Percentiles rank a stretch among this genome's conserved stretches.
Evolutionary conservation across 352 stramenopile species (phyloP).

Genomic region (Pythium aristosporum): DNA sequence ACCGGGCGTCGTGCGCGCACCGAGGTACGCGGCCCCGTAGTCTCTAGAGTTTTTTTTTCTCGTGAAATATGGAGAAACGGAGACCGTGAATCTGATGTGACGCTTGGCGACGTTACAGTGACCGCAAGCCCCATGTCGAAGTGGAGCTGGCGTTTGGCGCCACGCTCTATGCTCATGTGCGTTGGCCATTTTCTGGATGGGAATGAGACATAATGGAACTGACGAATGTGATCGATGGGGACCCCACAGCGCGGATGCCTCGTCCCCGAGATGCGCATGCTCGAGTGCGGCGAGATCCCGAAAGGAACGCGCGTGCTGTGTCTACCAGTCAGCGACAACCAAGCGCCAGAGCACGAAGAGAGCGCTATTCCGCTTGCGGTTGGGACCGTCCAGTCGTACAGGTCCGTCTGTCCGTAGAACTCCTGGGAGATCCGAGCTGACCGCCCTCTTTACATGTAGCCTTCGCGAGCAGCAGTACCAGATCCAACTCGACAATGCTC

Average conservation of each 20-base stretch:
- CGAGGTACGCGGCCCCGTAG: slow-evolving; percentile 20
- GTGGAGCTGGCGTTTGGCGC: slow-evolving; percentile 47
- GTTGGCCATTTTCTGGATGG: not conserved
- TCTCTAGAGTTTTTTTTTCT: not conserved
- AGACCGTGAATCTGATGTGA: not conserved
- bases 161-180: slow-evolving; percentile 57
- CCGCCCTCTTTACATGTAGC: slow-evolving; percentile 9
- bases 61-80: not conserved
- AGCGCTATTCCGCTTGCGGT: not conserved
- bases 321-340: slow-evolving; percentile 2
- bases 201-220: not conserved
- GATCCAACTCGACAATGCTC: slow-evolving; percentile 6
- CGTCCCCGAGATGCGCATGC: slow-evolving; percentile 64
- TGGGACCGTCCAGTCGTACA: slow-evolving; percentile 35
- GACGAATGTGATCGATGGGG: slow-evolving; percentile 1
- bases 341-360: not conserved
- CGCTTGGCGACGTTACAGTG: slow-evolving; percentile 23
- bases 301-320: slow-evolving; percentile 47
- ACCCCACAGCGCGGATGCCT: slow-evolving; percentile 42
- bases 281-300: slow-evolving; percentile 68
- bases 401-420: slow-evolving; percentile 23
- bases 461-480: slow-evolving; percentile 29
- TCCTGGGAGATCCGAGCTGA: not conserved
- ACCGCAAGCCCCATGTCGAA: slow-evolving; percentile 52
- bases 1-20: slow-evolving; percentile 40